Evolutionary conservation across 495 filamentous ascomycete genomes (phyloP), one percentile per base, ranked within the genome.

Genomic region (Daldinia caldariorum): DNA sequence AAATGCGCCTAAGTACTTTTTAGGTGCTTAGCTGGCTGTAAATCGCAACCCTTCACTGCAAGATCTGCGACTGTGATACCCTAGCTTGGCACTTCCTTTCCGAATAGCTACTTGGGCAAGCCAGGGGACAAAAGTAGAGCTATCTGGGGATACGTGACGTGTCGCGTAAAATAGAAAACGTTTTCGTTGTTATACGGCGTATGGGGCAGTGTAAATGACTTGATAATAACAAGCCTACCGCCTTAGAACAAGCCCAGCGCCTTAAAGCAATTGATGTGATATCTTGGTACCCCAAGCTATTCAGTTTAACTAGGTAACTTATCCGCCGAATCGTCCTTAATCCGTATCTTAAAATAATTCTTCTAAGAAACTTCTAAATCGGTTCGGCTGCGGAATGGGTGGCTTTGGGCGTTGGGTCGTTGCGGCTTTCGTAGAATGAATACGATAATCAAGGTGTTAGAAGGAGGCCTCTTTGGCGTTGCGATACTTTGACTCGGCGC

Each of bases 261-360:
- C 49, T 32, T 32, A 53, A 32, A 57, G 43, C 16, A 31, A 59
- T 54, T 65, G 61, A 49, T 56, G 59, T 18, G 34, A 39, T 64
- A 55, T 38, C 37, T 61, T 31, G 58, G n/a, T 54, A 31, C n/a
- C 34, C 59, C 58, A 38, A 57, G 41, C 32, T 50, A 43, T 43
- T 26, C 39, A 29, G 26, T 49, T 43, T 18, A 63, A n/a, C n/a
- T n/a, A n/a, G n/a, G n/a, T n/a, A n/a, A 53, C 35, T 43, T 59
- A 51, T 58, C 35, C 56, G 37, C 22, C 26, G 22, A 53, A 35
- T 66, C 29, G 58, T 49, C 45, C 61, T 66, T 64, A 57, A 66
- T 72, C 68, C 65, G 70, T 68, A 61, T 72, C 70, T 72, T 66
- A 65, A 69, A 72, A 69, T 72, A 72, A 72, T 66, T 43, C 57